phyloP scores from a whole-genome alignment of 192 early-diverging fungal genomes.

The Martensiomyces pterosporus region DNA sequence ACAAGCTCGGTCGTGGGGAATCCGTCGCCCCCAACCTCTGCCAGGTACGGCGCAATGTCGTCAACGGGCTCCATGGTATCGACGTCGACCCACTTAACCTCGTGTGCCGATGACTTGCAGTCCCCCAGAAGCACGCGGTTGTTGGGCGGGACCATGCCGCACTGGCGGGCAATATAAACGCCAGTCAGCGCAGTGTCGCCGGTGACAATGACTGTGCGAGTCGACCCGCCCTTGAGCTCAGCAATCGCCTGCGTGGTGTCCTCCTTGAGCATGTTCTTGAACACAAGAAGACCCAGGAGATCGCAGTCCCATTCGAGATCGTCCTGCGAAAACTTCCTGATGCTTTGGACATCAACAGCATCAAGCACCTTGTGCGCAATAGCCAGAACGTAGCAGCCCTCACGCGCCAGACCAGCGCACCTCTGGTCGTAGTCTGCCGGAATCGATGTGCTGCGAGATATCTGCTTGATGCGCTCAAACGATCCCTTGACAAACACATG shows the following conservation, averaged over 20 bases:
- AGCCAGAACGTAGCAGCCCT: conserved; percentile 60
- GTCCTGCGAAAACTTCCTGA: conserved; percentile 32
- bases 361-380: conserved; percentile 42
- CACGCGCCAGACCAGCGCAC: conserved; percentile 39
- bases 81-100: conserved; percentile 43
- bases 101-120: conserved; percentile 1
- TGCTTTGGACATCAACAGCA: conserved; percentile 5
- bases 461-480: conserved; percentile 54
- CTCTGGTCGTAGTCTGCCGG: conserved; percentile 45
- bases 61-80: conserved; percentile 20
- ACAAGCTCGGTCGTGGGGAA: conserved; percentile 45
- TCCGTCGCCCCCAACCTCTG: background rate
- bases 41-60: background rate
- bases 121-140: conserved; percentile 22
- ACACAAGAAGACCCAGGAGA: conserved; percentile 53
- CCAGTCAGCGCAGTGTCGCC: conserved; percentile 61
- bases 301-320: conserved; percentile 43
- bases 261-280: conserved; percentile 57
- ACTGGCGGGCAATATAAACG: conserved; percentile 50
- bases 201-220: conserved; percentile 63
- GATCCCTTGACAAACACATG: conserved; percentile 66
- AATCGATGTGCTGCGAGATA: conserved; percentile 17
- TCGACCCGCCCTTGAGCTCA: conserved; percentile 51
- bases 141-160: conserved; percentile 50
- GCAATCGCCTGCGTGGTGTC: conserved; percentile 53